phyloP scores from a whole-genome alignment of 2,329 filamentous ascomycete species.

The Beauveria pseudobassiana region DNA sequence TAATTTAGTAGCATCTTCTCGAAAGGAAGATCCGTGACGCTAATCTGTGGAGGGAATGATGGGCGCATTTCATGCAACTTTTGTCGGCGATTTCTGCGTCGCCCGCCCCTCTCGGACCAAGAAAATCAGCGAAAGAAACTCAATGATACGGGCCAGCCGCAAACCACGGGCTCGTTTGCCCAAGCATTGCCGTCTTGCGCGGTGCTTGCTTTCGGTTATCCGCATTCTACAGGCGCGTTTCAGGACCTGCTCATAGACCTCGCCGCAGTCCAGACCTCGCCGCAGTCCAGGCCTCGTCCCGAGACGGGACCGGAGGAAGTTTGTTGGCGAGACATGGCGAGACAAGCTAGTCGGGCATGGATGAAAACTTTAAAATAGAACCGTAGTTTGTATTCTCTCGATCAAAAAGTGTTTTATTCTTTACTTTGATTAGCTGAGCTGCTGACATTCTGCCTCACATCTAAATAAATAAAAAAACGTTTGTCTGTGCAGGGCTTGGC shows the following conservation, averaged over 20 bases:
- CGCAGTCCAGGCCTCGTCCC: neutral
- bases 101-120: neutral
- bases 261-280: neutral
- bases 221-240: neutral
- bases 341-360: neutral
- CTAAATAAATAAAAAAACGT: neutral
- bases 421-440: neutral
- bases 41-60: too few species aligned
- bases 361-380: neutral
- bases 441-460: neutral
- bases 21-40: neutral
- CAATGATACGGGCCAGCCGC: neutral
- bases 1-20: neutral
- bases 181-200: neutral
- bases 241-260: neutral
- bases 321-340: neutral
- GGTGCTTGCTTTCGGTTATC: too few species aligned
- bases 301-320: neutral
- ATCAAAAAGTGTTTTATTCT: neutral
- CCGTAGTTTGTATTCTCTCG: too few species aligned
- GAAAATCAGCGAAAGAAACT: neutral
- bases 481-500: conserved; percentile 7
- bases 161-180: neutral
- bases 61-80: too few species aligned
- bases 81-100: too few species aligned